Conservation (phyloP, 441 rosid genomes). For the Populus hybrid region DNA sequence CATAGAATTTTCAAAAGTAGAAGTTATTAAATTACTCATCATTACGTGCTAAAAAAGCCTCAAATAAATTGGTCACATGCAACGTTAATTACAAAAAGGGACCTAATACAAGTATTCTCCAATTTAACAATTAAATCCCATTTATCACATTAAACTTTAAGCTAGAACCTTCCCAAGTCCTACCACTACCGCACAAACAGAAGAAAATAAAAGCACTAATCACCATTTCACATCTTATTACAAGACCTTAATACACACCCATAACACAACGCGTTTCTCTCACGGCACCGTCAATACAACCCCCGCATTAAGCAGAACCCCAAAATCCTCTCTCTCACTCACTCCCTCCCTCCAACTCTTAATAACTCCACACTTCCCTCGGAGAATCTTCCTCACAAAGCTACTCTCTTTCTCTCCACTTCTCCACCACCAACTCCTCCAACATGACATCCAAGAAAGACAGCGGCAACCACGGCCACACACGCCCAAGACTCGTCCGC, state of each 20-base stretch:
- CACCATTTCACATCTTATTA: not conserved
- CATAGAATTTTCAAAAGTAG: too few species aligned
- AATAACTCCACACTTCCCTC: not conserved
- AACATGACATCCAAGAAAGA: conserved; percentile 18
- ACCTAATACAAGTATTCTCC: not conserved
- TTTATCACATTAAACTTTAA: not conserved
- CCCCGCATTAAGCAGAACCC: not conserved
- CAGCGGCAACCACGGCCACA: conserved; percentile 57
- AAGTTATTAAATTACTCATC: too few species aligned
- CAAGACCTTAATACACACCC: not conserved
- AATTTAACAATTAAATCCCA: not conserved
- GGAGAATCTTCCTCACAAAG: not conserved
- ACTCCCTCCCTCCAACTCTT: not conserved
- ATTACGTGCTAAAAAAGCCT: not conserved
- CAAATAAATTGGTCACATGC: not conserved
- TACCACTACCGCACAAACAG: not conserved
- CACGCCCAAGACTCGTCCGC: conserved; percentile 28
- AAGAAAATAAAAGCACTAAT: not conserved
- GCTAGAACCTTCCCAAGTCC: not conserved
- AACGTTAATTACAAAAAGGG: not conserved
- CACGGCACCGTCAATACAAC: not conserved
- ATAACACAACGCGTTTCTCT: not conserved
- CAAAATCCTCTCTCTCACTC: not conserved
- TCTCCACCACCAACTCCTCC: not conserved
- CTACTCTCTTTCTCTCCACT: not conserved